A percentile compares a stretch with the other conserved stretches of the same genome.
Evolutionary conservation across 352 stramenopile species (phyloP).

Genomic region (Phytopythium cucurbitacearum): DNA sequence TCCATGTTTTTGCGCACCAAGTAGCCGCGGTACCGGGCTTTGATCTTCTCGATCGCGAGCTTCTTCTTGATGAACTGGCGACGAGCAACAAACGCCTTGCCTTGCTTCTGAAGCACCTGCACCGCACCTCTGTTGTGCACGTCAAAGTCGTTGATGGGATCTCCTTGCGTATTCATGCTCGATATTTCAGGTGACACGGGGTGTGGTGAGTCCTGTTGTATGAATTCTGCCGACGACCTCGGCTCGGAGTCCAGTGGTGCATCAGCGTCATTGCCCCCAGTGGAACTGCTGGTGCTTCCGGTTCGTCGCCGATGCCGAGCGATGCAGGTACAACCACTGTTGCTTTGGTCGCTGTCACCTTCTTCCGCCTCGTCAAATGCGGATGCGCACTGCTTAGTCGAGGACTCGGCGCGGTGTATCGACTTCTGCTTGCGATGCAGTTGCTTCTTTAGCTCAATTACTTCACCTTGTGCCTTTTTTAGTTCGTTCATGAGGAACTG

Average conservation of each 20-base stretch:
- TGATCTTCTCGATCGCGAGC: conserved; percentile 33
- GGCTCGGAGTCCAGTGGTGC: too few species aligned
- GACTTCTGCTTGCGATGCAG: conserved; percentile 11
- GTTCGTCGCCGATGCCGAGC: background rate
- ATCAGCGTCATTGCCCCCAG: too few species aligned
- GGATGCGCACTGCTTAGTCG: background rate
- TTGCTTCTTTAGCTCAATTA: conserved; percentile 18
- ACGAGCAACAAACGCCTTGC: conserved; percentile 24
- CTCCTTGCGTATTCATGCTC: too few species aligned
- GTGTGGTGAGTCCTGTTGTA: too few species aligned
- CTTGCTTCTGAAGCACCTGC: conserved; percentile 24
- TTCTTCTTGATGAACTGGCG: conserved; percentile 31
- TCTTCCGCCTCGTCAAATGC: conserved; percentile 5
- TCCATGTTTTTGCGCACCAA: conserved; percentile 36
- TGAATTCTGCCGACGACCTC: too few species aligned
- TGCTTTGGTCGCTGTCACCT: background rate
- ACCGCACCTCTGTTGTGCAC: conserved; percentile 6
- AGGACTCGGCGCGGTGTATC: background rate
- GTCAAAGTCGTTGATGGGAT: background rate
- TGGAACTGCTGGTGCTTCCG: conserved; percentile 2
- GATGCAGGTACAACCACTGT: background rate
- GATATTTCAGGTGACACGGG: too few species aligned
- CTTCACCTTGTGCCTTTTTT: conserved; percentile 16
- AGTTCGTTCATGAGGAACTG: conserved; percentile 32
- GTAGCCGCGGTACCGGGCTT: conserved; percentile 35